Evolutionary conservation across 1,139 yeast genomes (phyloP), one percentile per base, ranked within the genome.

Genomic region (Debaryomyces robertsiae): DNA sequence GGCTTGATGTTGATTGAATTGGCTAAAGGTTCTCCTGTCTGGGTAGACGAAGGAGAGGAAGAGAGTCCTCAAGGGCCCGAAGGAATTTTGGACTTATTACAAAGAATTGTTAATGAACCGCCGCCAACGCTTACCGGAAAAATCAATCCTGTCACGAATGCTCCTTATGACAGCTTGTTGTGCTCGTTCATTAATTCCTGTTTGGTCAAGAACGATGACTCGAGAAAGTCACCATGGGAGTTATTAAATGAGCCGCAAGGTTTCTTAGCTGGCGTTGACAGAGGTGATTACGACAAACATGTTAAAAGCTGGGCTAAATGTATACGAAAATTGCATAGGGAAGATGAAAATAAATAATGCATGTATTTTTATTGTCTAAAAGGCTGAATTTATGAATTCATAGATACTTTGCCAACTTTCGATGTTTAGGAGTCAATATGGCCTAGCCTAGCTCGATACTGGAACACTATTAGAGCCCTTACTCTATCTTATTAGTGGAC

Each of bases 1-100:
- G 98, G 98, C 1, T 69, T 93, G 34, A 86, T 91, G 82, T 71
- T 93, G 37, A 80, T 89, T 38, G 98, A 93, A 60, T 69, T 93
- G 41, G 93, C 96, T 1, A 79, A 87, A 9, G 98, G 98, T 0
- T 73, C 73, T 41, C 77, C 67, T 31, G 69, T 64, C 34, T 74
- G 72, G 85, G 43, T 53, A 11, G 73, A 69, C 40, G 67, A 60
- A 22, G 58, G 58, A 15, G 59, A 55, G 22, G 57, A 53, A 40
- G 33, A 39, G 24, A 36, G 45, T 13, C 47, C 46, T 5, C 41
- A 51, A 4, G 76, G 87, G 0, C 93, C 95, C 1, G 87, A 85
- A 55, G 96, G 98, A 3, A 91, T 93, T 34, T 70, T 93, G 49
- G 98, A 93, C 58, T 70, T 93, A 30, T 65, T 93, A 44, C 98